Percentiles rank a stretch among this genome's conserved stretches.
phyloP scores from a whole-genome alignment of 2,329 filamentous ascomycete genomes.

The Drechslerella stenobrocha region DNA sequence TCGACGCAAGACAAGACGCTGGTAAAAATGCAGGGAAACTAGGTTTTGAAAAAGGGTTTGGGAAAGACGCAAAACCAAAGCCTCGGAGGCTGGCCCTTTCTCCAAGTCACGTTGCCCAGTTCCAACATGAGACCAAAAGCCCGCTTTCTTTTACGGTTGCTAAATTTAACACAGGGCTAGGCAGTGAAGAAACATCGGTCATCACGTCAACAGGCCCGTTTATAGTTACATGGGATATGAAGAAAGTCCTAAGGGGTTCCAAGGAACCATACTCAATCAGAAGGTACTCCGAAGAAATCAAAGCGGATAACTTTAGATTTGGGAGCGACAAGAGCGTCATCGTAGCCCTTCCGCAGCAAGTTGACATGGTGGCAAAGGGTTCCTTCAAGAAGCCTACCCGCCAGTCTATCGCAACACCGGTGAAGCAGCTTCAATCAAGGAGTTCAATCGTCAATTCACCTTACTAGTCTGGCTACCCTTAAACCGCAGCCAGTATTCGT shows the following conservation, averaged over 20 bases:
- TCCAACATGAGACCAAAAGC: slow-evolving; percentile 91
- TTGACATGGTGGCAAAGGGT: slow-evolving; percentile 92
- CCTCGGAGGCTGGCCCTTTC: slow-evolving; percentile 85
- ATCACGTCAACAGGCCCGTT: slow-evolving; percentile 96
- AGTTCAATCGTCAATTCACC: slow-evolving; percentile 51
- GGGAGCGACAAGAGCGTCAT: slow-evolving; percentile 98
- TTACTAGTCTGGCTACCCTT: slow-evolving; percentile 39
- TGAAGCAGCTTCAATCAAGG: slow-evolving; percentile 49
- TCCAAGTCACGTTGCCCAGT: slow-evolving; percentile 91
- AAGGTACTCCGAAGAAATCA: slow-evolving; percentile 90
- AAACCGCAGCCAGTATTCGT: not conserved
- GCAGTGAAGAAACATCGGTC: slow-evolving; percentile 83
- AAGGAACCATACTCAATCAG: slow-evolving; percentile 96
- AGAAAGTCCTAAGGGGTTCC: slow-evolving; percentile 77
- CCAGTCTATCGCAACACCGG: slow-evolving; percentile 79
- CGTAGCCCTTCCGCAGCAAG: slow-evolving; percentile 92
- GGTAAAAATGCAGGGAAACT: slow-evolving; percentile 98
- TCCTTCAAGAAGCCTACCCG: slow-evolving; percentile 83
- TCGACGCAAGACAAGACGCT: slow-evolving; percentile 84
- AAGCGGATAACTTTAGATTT: slow-evolving; percentile 98
- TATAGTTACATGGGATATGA: slow-evolving; percentile 93
- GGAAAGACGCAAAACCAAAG: slow-evolving; percentile 89
- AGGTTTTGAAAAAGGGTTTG: slow-evolving; percentile 93
- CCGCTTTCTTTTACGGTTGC: slow-evolving; percentile 86
- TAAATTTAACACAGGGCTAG: slow-evolving; percentile 87